Percentiles rank a stretch among this genome's conserved stretches.
These are phyloP conservation scores for Apophysomyces elegans DNA, from an alignment of 371 early-diverging fungal genomes.

Conservation along the genomic window DNA sequence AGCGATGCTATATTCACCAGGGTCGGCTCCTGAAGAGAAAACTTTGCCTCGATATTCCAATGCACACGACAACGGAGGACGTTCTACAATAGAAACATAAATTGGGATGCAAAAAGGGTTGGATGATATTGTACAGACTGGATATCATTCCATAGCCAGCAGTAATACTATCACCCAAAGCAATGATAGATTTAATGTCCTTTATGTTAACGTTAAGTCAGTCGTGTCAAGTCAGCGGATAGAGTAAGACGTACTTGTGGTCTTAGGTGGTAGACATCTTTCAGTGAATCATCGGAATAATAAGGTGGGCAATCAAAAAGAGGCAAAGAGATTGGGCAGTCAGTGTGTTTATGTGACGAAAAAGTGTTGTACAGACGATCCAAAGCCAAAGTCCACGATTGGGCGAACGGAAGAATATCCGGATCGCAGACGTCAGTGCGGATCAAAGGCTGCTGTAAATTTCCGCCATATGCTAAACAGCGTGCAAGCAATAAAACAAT, in stretches of 20 bases:
- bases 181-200: constrained; percentile 70
- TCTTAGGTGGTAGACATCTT: constrained; percentile 57
- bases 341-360: constrained; percentile 34
- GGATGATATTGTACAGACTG: constrained; percentile 23
- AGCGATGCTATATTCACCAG: constrained; percentile 58
- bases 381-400: constrained; percentile 51
- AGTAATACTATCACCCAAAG: constrained; percentile 74
- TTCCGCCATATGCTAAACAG: background rate
- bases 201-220: constrained; percentile 15
- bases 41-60: constrained; percentile 69
- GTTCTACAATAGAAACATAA: constrained; percentile 30
- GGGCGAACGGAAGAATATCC: constrained; percentile 38
- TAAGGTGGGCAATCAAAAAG: constrained; percentile 53
- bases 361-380: constrained; percentile 54
- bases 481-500: background rate
- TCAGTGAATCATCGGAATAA: constrained; percentile 31
- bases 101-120: background rate
- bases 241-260: constrained; percentile 47
- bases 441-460: constrained; percentile 4
- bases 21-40: constrained; percentile 66
- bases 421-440: background rate
- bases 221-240: background rate
- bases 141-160: constrained; percentile 70
- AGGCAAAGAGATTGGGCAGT: constrained; percentile 47
- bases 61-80: constrained; percentile 58